Percentiles rank a stretch among this genome's conserved stretches.
Evolutionary conservation across 2,329 filamentous ascomycete species (phyloP).

Genomic region (Chaetomiaceae sp.): DNA sequence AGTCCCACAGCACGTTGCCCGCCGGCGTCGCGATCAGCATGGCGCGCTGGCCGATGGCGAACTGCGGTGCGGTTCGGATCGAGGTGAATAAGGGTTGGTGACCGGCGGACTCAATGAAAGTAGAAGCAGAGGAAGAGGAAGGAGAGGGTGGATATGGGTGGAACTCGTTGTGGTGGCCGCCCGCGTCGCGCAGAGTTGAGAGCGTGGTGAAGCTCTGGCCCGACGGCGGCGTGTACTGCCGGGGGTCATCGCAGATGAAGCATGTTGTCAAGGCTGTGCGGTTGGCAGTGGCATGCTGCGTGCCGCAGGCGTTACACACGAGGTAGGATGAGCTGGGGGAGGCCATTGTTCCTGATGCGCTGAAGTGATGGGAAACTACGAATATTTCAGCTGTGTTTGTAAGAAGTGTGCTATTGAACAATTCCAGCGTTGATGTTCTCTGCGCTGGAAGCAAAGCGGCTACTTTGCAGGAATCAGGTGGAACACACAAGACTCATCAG

Average conservation of each 20-base stretch:
- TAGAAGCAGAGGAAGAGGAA: constrained; percentile 23
- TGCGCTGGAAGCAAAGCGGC: no score
- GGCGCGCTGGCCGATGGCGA: constrained; percentile 71
- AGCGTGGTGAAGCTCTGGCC: constrained; percentile 64
- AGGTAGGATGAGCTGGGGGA: constrained; percentile 28
- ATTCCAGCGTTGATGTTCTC: no score
- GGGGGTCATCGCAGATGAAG: constrained; percentile 66
- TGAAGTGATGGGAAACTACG: no score
- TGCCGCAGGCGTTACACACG: constrained; percentile 64
- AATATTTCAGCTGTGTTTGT: no score
- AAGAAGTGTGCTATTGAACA: no score
- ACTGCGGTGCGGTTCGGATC: constrained; percentile 47
- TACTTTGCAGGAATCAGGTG: no score
- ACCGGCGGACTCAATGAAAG: no score
- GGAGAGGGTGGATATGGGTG: constrained; percentile 34
- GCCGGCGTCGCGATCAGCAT: constrained; percentile 58
- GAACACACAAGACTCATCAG: no score
- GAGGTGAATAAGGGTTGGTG: no score
- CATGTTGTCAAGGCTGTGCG: constrained; percentile 47
- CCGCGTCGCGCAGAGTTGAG: constrained; percentile 31
- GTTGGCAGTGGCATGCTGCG: constrained; percentile 56
- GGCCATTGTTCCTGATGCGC: no score
- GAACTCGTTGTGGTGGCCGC: constrained; percentile 48
- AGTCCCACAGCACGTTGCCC: constrained; percentile 78
- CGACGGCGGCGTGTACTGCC: constrained; percentile 59